Percentiles rank a stretch among this genome's conserved stretches.
These are phyloP conservation scores for Nicotiana undulata DNA, from an alignment of 257 asterid genomes.

Conservation along the genomic window DNA sequence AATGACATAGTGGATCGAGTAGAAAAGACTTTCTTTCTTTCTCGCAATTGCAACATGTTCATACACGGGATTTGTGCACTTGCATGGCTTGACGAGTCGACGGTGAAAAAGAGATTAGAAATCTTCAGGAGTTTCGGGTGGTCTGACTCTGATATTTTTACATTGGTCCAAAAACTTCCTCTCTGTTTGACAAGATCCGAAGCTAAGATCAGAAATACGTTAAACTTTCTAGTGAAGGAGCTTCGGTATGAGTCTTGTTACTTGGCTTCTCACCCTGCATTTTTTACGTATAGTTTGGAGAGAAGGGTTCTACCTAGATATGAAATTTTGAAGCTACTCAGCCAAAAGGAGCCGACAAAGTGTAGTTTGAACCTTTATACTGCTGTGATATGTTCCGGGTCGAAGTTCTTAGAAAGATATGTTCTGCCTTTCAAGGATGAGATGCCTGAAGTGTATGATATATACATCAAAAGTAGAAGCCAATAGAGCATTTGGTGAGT, in stretches of 20 bases:
- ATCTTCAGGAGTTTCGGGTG: slow-evolving; percentile 11
- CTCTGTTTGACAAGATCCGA: neutral
- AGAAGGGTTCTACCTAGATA: slow-evolving; percentile 13
- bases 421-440: slow-evolving; percentile 7
- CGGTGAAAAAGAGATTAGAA: neutral
- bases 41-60: slow-evolving; percentile 6
- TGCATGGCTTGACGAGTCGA: neutral
- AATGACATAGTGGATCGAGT: neutral
- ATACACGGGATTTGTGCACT: neutral
- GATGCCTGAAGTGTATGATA: slow-evolving; percentile 4
- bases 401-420: neutral
- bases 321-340: slow-evolving; percentile 5
- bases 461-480: no score
- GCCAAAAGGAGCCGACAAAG: neutral
- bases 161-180: neutral
- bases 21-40: slow-evolving; percentile 7
- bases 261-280: neutral
- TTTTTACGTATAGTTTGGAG: slow-evolving; percentile 7
- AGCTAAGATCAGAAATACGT: neutral
- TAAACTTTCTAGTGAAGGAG: slow-evolving; percentile 8
- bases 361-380: neutral
- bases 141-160: neutral
- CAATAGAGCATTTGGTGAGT: no score
- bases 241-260: neutral
- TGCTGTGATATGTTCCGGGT: no score